Conservation (phyloP, 202 grass and related monocot species). For the Carex arenaria region DNA sequence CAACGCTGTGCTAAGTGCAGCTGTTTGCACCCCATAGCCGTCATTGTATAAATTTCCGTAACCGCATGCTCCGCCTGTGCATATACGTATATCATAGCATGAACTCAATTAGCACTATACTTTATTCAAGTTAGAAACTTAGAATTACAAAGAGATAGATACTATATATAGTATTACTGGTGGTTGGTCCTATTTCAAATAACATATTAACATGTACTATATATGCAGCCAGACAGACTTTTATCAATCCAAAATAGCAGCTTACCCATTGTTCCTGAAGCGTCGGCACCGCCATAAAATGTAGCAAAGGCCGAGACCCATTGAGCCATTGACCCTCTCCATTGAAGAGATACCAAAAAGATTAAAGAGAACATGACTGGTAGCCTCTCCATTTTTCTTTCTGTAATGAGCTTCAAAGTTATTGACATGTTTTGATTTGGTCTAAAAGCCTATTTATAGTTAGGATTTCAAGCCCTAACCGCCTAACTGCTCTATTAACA, state of each 20-base stretch:
- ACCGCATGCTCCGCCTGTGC: constrained; percentile 45
- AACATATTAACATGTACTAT: neutral
- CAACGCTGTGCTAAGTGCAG: constrained; percentile 57
- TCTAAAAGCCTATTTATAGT: constrained; percentile 5
- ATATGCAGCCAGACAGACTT: neutral
- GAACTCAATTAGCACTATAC: neutral
- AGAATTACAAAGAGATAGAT: neutral
- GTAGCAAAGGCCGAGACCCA: constrained; percentile 39
- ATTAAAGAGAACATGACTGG: neutral
- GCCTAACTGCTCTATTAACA: neutral
- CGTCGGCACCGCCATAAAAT: constrained; percentile 51
- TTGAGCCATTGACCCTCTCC: neutral
- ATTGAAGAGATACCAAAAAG: neutral
- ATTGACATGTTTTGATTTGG: neutral
- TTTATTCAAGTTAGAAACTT: neutral
- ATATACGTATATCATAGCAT: neutral
- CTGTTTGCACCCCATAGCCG: constrained; percentile 47
- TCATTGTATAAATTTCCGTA: constrained; percentile 55
- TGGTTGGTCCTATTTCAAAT: too few relatives aligned
- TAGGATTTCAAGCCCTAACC: neutral
- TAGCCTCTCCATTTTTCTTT: constrained; percentile 5
- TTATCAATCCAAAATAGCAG: too few relatives aligned
- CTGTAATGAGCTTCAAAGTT: neutral
- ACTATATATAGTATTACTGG: too few relatives aligned
- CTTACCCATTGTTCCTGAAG: constrained; percentile 63